phyloP scores from a whole-genome alignment of 495 filamentous ascomycete species.

The Aspergillus conjunctus region DNA sequence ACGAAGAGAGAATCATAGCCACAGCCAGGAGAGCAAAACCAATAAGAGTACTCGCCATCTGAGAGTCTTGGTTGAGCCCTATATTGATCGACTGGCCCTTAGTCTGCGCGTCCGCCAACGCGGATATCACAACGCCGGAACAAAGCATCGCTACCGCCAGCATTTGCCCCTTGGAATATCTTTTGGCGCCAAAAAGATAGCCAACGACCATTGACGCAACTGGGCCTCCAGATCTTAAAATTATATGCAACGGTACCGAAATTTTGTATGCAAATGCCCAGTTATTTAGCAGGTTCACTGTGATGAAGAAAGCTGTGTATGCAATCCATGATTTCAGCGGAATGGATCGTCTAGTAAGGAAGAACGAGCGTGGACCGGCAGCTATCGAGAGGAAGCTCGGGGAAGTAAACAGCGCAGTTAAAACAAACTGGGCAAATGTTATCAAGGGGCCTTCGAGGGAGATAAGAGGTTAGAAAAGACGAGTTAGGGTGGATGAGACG shows the following conservation, averaged over 20 bases:
- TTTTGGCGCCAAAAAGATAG: constrained; percentile 74
- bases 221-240: constrained; percentile 90
- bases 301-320: constrained; percentile 89
- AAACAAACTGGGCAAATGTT: constrained; percentile 90
- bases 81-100: constrained; percentile 60
- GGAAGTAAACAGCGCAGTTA: constrained; percentile 67
- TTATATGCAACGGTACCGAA: constrained; percentile 95
- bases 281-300: constrained; percentile 93
- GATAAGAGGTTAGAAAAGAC: constrained; percentile 10
- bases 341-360: constrained; percentile 75
- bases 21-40: constrained; percentile 84
- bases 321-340: constrained; percentile 82
- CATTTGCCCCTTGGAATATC: constrained; percentile 78
- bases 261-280: constrained; percentile 97
- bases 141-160: constrained; percentile 80
- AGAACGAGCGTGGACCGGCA: constrained; percentile 60
- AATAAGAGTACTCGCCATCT: constrained; percentile 55
- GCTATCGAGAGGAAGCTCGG: constrained; percentile 76
- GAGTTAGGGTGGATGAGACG: not conserved
- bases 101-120: constrained; percentile 81
- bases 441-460: constrained; percentile 71
- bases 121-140: constrained; percentile 79
- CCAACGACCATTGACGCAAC: constrained; percentile 92
- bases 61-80: constrained; percentile 16
- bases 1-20: constrained; percentile 86